Conservation (phyloP, 2,329 filamentous ascomycete species). For the Xylariaceae sp. region DNA sequence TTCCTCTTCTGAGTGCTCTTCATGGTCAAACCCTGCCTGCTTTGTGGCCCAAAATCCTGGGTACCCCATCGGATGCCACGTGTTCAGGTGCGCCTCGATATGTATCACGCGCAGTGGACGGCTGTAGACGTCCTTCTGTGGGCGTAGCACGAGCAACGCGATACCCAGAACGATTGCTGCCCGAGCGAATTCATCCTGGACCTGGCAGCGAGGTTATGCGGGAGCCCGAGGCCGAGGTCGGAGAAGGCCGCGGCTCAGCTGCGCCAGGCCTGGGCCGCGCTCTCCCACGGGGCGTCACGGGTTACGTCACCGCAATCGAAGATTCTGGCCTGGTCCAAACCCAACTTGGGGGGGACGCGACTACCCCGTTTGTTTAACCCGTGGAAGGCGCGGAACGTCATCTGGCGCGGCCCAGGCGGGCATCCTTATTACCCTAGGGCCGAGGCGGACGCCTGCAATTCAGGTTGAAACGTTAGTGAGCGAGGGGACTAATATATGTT, state of each 20-base stretch:
- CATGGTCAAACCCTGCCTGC: slow-evolving; percentile 77
- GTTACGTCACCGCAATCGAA: slow-evolving; percentile 81
- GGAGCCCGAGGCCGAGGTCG: slow-evolving; percentile 52
- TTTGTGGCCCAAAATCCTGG: slow-evolving; percentile 66
- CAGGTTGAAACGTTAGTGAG: background rate
- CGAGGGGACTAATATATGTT: background rate
- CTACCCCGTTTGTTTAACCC: slow-evolving; percentile 66
- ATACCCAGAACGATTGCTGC: slow-evolving; percentile 64
- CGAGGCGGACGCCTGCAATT: slow-evolving; percentile 65
- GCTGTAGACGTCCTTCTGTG: slow-evolving; percentile 57
- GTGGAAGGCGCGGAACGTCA: slow-evolving; percentile 75
- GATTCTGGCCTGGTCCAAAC: slow-evolving; percentile 44
- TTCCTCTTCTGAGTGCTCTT: slow-evolving; percentile 78
- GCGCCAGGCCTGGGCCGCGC: slow-evolving; percentile 66
- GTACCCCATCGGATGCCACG: slow-evolving; percentile 79
- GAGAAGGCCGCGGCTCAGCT: slow-evolving; percentile 77
- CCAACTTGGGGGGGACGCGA: slow-evolving; percentile 56
- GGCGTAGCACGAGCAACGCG: slow-evolving; percentile 63
- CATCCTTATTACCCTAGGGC: slow-evolving; percentile 75
- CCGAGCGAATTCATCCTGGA: slow-evolving; percentile 61
- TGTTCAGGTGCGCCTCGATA: slow-evolving; percentile 76
- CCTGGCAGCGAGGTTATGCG: slow-evolving; percentile 32
- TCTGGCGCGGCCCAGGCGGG: slow-evolving; percentile 73
- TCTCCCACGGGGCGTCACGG: slow-evolving; percentile 77
- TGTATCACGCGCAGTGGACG: slow-evolving; percentile 62